Evolutionary conservation across 2,329 filamentous ascomycete species (phyloP), one percentile per base, ranked within the genome.

Genomic region (Pseudocercospora pini-densiflorae): DNA sequence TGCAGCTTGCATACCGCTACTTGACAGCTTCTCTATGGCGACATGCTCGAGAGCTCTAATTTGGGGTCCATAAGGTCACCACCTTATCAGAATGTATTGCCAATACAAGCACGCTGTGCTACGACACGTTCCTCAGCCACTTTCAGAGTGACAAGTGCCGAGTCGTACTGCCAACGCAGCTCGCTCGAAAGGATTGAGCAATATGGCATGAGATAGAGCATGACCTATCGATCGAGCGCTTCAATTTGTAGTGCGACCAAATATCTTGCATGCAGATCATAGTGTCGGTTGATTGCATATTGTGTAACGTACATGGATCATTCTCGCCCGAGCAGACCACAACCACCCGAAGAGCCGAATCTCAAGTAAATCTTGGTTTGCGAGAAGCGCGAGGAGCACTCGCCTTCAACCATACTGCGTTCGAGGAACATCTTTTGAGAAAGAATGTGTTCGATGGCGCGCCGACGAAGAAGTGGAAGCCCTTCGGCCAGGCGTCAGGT

Each of bases 21-120:
- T 43, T 43, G 5, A 43, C 40, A 43, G 5, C 16, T 43, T 43
- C 40, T 16, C 16, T 8, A 43, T 43, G 16, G 40, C 40, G 16
- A 19, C 2, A 19, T 43, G 40, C 40, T 43, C 40, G 5, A 43
- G 7, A 43, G 16, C 40, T 43, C 40, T 19, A 43, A 3, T 43
- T 5, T 43, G 40, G 55, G 33, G n/a, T 16, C 31, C 55, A 24
- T 9, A 24, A 58, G 6, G 19, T 21, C 55, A 57, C 55, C 33
- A 24, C 27, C 19, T 58, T 58, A 43, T 58, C 55, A 57, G 7
- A 27, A 58, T 58, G 55, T 40, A 58, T 58, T 58, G 29, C 55
- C 55, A 58, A 58, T 58, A 58, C 55, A 58, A 21, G 55, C 19
- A 58, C 16, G 55, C 23, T 12, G 55, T 58, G 55, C 31, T 58